Evolutionary conservation across 192 early-diverging fungal species (phyloP), one percentile per base, ranked within the genome.

Genomic region (Umbelopsis sp.): DNA sequence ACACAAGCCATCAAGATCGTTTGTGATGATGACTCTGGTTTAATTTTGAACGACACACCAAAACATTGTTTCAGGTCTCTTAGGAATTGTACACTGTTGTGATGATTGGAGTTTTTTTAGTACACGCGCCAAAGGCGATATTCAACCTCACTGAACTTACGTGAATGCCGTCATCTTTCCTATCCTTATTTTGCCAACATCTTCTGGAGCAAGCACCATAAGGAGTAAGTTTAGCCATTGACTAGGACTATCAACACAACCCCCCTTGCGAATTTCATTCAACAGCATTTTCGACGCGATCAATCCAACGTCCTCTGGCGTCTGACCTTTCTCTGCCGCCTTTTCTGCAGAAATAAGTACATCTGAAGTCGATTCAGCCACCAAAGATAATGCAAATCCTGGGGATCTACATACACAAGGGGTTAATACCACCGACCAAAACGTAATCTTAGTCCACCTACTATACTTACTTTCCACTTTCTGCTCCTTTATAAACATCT

Each of bases 401-500:
- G 97, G 96, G 49, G 92, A 95, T 72, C 78, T 86, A 74, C 22
- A n/a, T 41, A 4, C 0, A 41, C 38, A 11, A 41, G 38, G 38
- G 38, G 38, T 41, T 41, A 41, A 41, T 11, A 41, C 7, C 1
- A 41, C 36, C 3, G 8, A 38, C 3, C 8, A 3, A 41, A 1
- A 11, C 5, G 12, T 41, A 5, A 41, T 41, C 7, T 6, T 11
- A 38, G 36, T 11, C 38, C 12, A 41, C 38, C 0, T 6, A 41
- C 38, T 16, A 17, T 67, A 73, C 79, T 74, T 72, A 83, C 66
- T 90, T 79, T 38, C 97, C 96, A 20, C 92, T 91, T 71, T 99
- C 96, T 9, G 90, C 92, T n/a, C 97, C 96, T 76, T 96, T 96
- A 79, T 93, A 98, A 52, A 97, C 94, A 82, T 98, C 97, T 26